A percentile compares a stretch with the other conserved stretches of the same genome.
These are phyloP conservation scores for Phytophthora ramorum DNA, from an alignment of 352 stramenopile genomes.

Conservation along the genomic window DNA sequence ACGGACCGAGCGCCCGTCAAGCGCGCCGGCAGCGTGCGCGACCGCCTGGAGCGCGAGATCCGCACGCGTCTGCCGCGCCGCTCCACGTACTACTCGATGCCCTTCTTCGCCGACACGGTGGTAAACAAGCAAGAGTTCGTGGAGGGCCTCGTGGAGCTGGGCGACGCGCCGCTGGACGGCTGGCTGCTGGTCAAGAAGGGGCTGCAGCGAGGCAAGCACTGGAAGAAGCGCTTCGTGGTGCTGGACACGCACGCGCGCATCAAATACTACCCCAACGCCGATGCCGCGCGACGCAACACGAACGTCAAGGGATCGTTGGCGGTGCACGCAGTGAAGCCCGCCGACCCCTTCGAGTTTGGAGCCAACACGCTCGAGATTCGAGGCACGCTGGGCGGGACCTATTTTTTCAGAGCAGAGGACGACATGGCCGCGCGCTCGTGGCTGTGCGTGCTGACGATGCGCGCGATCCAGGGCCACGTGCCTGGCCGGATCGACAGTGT, in stretches of 20 bases:
- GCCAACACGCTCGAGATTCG: constrained; percentile 80
- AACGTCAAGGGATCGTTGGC: constrained; percentile 82
- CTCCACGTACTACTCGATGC: constrained; percentile 80
- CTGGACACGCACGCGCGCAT: constrained; percentile 76
- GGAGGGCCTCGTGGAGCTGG: constrained; percentile 68
- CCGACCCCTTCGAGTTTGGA: constrained; percentile 75
- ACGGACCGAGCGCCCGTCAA: constrained; percentile 27
- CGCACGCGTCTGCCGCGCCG: constrained; percentile 57
- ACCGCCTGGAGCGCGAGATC: constrained; percentile 71
- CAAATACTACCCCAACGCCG: constrained; percentile 84
- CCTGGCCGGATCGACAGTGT: constrained; percentile 71
- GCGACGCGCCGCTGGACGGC: constrained; percentile 71
- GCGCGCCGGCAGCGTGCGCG: constrained; percentile 52
- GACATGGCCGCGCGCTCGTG: constrained; percentile 80
- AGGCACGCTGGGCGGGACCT: constrained; percentile 79
- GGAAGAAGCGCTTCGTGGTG: constrained; percentile 87
- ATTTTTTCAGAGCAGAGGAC: constrained; percentile 84
- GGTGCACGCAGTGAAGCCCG: constrained; percentile 80
- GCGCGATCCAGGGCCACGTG: constrained; percentile 77
- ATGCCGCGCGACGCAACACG: constrained; percentile 75
- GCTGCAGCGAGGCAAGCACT: constrained; percentile 71
- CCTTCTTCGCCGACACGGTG: constrained; percentile 80
- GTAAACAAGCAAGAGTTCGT: constrained; percentile 83
- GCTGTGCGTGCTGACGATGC: constrained; percentile 84
- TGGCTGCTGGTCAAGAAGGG: constrained; percentile 87